phyloP scores from a whole-genome alignment of 2,329 filamentous ascomycete genomes.

The Beauveria sp. region DNA sequence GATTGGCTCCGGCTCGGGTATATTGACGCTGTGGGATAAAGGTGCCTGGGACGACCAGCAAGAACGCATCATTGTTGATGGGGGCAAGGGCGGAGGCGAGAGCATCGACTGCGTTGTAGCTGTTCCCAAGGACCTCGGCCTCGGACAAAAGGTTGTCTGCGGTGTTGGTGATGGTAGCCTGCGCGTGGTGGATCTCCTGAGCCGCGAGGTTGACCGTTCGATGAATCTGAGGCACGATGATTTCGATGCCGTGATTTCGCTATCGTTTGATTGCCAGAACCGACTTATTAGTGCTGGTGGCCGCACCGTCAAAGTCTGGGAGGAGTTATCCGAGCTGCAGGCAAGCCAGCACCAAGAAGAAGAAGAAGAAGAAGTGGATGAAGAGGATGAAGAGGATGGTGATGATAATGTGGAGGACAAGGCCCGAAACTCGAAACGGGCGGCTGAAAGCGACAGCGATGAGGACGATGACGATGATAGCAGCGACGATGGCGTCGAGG shows the following conservation, averaged over 20 bases:
- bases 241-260: conserved; percentile 71
- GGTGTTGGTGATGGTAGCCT: conserved; percentile 77
- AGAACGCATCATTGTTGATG: conserved; percentile 73
- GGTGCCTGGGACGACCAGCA: conserved; percentile 95
- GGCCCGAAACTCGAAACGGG: conserved; percentile 37
- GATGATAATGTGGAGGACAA: conserved; percentile 23
- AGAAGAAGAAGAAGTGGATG: conserved; percentile 41
- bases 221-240: conserved; percentile 67
- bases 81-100: conserved; percentile 56
- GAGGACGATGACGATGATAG: conserved; percentile 29
- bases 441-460: conserved; percentile 40
- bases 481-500: conserved; percentile 24
- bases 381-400: conserved; percentile 33
- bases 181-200: conserved; percentile 66
- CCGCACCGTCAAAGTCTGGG: conserved; percentile 82
- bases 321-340: conserved; percentile 59
- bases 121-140: conserved; percentile 62
- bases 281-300: conserved; percentile 88
- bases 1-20: conserved; percentile 66
- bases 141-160: conserved; percentile 67
- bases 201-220: conserved; percentile 63
- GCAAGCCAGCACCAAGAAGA: conserved; percentile 37
- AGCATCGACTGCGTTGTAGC: conserved; percentile 71
- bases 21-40: conserved; percentile 88
- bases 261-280: conserved; percentile 79